These are phyloP conservation scores for Aspergillus neoniger DNA, from an alignment of 2,329 filamentous ascomycete genomes.

Conservation along the genomic window DNA sequence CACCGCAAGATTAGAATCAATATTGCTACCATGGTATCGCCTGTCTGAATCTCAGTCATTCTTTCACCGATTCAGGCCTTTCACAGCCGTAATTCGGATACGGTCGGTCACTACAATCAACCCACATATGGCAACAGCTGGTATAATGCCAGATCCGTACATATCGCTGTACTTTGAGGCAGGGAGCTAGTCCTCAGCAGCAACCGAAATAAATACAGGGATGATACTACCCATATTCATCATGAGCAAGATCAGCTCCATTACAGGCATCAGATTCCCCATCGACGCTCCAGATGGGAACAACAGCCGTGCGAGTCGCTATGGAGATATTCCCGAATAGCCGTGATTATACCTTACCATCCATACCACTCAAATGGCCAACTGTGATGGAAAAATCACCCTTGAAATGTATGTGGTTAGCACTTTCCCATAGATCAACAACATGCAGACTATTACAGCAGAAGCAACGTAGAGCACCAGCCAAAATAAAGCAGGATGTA, in stretches of 20 bases:
- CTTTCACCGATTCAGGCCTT: too few species aligned
- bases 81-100: too few species aligned
- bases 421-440: not conserved
- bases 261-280: not conserved
- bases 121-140: not conserved
- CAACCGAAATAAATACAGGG: not conserved
- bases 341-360: not conserved
- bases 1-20: too few species aligned
- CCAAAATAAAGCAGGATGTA: not conserved
- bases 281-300: not conserved
- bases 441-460: not conserved
- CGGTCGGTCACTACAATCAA: too few species aligned
- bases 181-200: not conserved
- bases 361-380: not conserved
- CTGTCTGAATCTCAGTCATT: too few species aligned
- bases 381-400: not conserved
- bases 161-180: not conserved
- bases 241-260: not conserved
- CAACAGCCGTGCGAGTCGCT: not conserved
- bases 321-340: not conserved
- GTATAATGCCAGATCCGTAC: not conserved
- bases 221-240: not conserved
- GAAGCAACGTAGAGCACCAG: not conserved
- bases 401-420: not conserved
- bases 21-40: too few species aligned